Evolutionary conservation across 345 rosid species (phyloP).

Genomic region (Acer campestre): DNA sequence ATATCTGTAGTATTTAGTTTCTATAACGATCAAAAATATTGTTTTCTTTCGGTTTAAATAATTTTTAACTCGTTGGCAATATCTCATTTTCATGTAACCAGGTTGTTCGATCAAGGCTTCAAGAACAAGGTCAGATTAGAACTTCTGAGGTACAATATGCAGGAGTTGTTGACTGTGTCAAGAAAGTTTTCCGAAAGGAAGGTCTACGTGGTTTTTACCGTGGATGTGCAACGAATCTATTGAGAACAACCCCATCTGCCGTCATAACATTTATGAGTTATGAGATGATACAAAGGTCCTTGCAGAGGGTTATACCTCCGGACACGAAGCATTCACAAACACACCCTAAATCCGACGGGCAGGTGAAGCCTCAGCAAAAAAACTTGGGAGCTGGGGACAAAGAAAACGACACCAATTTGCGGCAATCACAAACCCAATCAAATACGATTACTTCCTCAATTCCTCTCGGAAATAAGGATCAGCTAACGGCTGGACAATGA

Average conservation of each 20-base stretch:
- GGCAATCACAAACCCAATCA: constrained; percentile 38
- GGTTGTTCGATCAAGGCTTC: constrained; percentile 92
- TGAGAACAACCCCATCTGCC: constrained; percentile 88
- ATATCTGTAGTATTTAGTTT: not conserved
- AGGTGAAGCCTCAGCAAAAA: constrained; percentile 24
- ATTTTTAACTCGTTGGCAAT: constrained; percentile 1
- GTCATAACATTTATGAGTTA: constrained; percentile 82
- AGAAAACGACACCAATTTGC: constrained; percentile 12
- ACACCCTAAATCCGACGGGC: constrained; percentile 27
- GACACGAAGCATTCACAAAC: constrained; percentile 37
- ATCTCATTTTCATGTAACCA: constrained; percentile 25
- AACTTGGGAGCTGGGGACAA: constrained; percentile 25
- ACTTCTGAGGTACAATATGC: constrained; percentile 46
- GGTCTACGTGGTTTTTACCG: constrained; percentile 80
- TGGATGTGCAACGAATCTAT: constrained; percentile 76
- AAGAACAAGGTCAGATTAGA: constrained; percentile 86
- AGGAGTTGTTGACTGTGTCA: constrained; percentile 78
- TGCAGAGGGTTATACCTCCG: constrained; percentile 45
- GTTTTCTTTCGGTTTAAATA: not conserved
- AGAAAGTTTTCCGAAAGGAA: constrained; percentile 69
- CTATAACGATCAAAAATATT: not conserved
- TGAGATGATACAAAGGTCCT: constrained; percentile 70
- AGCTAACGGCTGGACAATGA: constrained; percentile 30
- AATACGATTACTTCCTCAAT: constrained; percentile 37
- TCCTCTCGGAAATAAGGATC: constrained; percentile 39